Conservation (phyloP, 129 eudicot genomes). For the Lactuca saligna region DNA sequence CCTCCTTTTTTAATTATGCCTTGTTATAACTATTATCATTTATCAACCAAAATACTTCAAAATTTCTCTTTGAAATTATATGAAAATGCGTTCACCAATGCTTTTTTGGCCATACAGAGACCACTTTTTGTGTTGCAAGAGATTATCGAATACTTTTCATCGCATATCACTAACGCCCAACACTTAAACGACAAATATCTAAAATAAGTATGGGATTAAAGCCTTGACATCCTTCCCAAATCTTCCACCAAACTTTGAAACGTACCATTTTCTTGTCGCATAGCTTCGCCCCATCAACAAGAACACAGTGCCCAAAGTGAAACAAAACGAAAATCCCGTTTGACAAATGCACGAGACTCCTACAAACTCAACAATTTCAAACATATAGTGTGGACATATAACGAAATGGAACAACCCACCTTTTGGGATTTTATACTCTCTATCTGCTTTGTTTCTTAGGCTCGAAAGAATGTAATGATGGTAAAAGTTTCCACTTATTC, state of each 20-base stretch:
- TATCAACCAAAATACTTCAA: background rate
- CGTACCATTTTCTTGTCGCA: slow-evolving; percentile 66
- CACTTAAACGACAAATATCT: background rate
- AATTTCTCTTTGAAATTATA: background rate
- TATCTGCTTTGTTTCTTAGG: slow-evolving; percentile 43
- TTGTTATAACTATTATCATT: background rate
- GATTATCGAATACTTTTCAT: background rate
- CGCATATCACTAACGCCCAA: background rate
- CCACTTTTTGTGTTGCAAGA: background rate
- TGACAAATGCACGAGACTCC: slow-evolving; percentile 60
- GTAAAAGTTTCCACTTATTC: slow-evolving; percentile 60
- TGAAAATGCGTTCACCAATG: background rate
- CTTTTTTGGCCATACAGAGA: background rate
- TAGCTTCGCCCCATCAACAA: slow-evolving; percentile 64
- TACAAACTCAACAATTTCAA: slow-evolving; percentile 53
- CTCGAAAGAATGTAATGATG: slow-evolving; percentile 64
- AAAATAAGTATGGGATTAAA: slow-evolving; percentile 40
- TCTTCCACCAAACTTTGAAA: slow-evolving; percentile 44
- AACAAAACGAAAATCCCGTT: slow-evolving; percentile 36
- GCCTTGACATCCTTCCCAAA: slow-evolving; percentile 56
- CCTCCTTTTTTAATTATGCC: background rate
- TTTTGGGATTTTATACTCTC: slow-evolving; percentile 60
- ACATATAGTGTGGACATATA: slow-evolving; percentile 76
- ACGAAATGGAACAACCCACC: slow-evolving; percentile 68
- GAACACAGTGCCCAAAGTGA: slow-evolving; percentile 35